A percentile compares a stretch with the other conserved stretches of the same genome.
phyloP scores from a whole-genome alignment of 148 eudicot species.

The Rhododendron griersonianum region DNA sequence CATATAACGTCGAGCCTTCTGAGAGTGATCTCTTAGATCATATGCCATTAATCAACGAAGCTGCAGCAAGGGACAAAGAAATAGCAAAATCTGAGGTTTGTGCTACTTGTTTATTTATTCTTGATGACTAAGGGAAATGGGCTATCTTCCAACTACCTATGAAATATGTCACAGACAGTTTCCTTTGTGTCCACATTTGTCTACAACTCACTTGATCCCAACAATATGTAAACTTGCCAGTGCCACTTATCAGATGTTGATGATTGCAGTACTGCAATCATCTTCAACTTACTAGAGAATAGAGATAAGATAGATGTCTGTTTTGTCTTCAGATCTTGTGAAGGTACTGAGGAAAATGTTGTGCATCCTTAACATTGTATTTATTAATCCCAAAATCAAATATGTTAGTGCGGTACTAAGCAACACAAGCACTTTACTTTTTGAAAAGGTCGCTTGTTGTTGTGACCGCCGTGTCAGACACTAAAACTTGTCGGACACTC shows the following conservation, averaged over 20 bases:
- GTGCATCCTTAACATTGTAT: neutral
- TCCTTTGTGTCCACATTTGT: neutral
- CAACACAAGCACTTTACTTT: neutral
- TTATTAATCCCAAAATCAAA: neutral
- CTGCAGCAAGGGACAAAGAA: constrained; percentile 46
- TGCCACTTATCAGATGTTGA: neutral
- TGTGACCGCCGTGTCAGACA: neutral
- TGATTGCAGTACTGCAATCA: neutral
- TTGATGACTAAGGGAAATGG: neutral
- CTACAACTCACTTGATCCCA: neutral
- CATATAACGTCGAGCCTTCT: constrained; percentile 47
- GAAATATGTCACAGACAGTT: no score
- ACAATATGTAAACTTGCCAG: neutral
- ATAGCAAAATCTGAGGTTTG: constrained; percentile 49
- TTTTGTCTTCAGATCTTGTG: neutral
- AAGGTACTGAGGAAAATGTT: neutral
- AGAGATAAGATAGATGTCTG: neutral
- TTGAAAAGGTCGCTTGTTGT: neutral
- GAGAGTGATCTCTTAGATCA: constrained; percentile 48
- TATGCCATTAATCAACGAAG: constrained; percentile 38
- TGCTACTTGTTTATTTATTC: neutral
- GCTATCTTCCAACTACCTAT: neutral
- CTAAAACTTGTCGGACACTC: neutral
- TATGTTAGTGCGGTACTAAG: neutral
- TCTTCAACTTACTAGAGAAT: neutral